A percentile compares a stretch with the other conserved stretches of the same genome.
Evolutionary conservation across 108 stramenopile species (phyloP).

Genomic region (Pseudonitzschia delicatissima): DNA sequence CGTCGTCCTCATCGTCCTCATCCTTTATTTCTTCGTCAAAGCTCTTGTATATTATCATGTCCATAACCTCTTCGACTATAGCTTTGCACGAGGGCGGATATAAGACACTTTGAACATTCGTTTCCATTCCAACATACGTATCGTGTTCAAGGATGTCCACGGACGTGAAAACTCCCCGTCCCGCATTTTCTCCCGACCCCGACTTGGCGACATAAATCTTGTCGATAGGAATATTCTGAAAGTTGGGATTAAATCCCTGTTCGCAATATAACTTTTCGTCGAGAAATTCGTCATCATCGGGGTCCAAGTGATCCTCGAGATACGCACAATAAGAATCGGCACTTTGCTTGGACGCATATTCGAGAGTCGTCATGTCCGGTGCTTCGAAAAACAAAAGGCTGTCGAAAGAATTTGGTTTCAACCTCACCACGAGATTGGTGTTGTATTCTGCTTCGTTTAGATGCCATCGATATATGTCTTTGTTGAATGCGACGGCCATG

Average conservation of each 20-base stretch:
- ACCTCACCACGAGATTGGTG: not conserved
- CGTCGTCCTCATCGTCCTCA: not conserved
- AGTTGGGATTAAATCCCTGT: conserved; percentile 5
- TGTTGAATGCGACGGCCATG: conserved; percentile 1
- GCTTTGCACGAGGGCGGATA: not conserved
- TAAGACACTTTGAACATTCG: not conserved
- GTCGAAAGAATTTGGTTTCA: too few relatives aligned
- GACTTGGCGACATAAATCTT: conserved; percentile 13
- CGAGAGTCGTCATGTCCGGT: not conserved
- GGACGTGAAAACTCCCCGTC: conserved; percentile 32
- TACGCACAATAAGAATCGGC: not conserved
- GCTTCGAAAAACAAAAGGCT: too few relatives aligned
- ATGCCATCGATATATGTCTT: not conserved
- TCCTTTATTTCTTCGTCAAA: not conserved
- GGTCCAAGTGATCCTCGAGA: not conserved
- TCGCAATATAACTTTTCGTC: not conserved
- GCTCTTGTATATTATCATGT: not conserved
- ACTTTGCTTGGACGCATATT: not conserved
- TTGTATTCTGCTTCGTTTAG: not conserved
- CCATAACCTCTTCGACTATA: not conserved
- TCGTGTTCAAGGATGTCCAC: conserved; percentile 17
- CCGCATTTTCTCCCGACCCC: conserved; percentile 16
- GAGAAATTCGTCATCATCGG: not conserved
- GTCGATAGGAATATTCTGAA: conserved; percentile 2
- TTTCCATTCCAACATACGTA: conserved; percentile 17